Evolutionary conservation across 2,329 filamentous ascomycete genomes (phyloP).

Genomic region (Trichoderma lentiforme): DNA sequence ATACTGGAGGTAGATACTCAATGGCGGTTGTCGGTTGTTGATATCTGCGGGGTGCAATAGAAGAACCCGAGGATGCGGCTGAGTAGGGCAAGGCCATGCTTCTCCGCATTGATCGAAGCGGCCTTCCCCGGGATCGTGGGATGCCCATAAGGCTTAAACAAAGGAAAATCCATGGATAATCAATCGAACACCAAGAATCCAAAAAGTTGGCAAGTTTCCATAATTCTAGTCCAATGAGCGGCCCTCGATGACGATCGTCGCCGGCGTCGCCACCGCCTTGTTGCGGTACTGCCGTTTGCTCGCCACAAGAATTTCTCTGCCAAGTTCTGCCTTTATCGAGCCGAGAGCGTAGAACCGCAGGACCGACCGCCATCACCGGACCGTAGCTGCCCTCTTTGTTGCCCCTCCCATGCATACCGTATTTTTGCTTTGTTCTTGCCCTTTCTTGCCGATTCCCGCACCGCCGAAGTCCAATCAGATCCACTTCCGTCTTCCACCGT

Average conservation of each 20-base stretch:
- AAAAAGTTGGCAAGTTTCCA: background rate
- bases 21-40: background rate
- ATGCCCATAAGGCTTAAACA: background rate
- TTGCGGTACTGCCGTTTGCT: background rate
- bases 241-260: background rate
- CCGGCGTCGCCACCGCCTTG: conserved; percentile 9
- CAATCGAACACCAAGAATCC: background rate
- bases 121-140: conserved; percentile 5
- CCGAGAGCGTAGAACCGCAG: background rate
- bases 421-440: background rate
- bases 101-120: conserved; percentile 11
- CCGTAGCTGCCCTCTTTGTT: background rate
- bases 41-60: background rate
- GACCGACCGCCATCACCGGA: background rate
- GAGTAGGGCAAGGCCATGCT: background rate
- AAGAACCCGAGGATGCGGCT: background rate
- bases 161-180: background rate
- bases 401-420: background rate
- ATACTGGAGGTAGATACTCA: background rate
- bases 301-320: background rate
- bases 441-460: conserved; percentile 22
- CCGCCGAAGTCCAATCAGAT: conserved; percentile 27
- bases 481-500: conserved; percentile 13
- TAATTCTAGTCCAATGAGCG: background rate
- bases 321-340: background rate